These are phyloP conservation scores for Brasilioporus rufonigricans DNA, from an alignment of 768 basidiomycete genomes.

Conservation along the genomic window DNA sequence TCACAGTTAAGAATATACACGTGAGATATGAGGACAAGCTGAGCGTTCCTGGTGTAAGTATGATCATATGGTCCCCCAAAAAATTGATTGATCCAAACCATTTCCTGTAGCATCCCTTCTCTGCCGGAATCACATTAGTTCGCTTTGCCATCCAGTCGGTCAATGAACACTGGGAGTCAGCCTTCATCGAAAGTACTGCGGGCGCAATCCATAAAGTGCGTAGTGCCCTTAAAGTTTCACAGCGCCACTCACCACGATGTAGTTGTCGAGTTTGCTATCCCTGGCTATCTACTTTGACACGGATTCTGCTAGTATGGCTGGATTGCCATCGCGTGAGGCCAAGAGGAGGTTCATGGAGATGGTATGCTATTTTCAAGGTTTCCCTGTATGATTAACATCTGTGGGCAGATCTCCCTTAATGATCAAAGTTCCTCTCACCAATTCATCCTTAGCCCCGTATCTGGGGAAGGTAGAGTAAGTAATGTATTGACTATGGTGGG, in stretches of 20 bases:
- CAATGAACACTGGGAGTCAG: conserved; percentile 80
- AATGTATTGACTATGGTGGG: neutral
- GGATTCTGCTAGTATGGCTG: conserved; percentile 78
- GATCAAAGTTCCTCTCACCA: conserved; percentile 59
- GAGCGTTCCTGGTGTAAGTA: conserved; percentile 85
- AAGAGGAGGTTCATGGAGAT: conserved; percentile 71
- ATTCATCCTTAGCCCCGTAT: conserved; percentile 93
- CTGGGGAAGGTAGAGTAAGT: conserved; percentile 86
- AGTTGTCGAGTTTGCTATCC: conserved; percentile 86
- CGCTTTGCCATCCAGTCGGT: conserved; percentile 89
- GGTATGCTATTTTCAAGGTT: conserved; percentile 38
- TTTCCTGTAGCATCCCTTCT: conserved; percentile 79
- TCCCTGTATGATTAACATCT: conserved; percentile 1
- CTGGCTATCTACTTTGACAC: conserved; percentile 95
- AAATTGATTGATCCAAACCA: neutral
- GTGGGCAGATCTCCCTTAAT: conserved; percentile 49
- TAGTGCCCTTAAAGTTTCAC: neutral
- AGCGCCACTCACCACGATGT: conserved; percentile 6
- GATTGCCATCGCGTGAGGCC: conserved; percentile 59
- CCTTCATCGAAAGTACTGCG: conserved; percentile 88
- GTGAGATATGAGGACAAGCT: conserved; percentile 93
- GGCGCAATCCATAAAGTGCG: conserved; percentile 86
- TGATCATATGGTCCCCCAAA: neutral
- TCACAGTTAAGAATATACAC: conserved; percentile 94
- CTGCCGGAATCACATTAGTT: conserved; percentile 84